Evolutionary conservation across 2,329 filamentous ascomycete species (phyloP).

Genomic region (Botryotinia narcissicola): DNA sequence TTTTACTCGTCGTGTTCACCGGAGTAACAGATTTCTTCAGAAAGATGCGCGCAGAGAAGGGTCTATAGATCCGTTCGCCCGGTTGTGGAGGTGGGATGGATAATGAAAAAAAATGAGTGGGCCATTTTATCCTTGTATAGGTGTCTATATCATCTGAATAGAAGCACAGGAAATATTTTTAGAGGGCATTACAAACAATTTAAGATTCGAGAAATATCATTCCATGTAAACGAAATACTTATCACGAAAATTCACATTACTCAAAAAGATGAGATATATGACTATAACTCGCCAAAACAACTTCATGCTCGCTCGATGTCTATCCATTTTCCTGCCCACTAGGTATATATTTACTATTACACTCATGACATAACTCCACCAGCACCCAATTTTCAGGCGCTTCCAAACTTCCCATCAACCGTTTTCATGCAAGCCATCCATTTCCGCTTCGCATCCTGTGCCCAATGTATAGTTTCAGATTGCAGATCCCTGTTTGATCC

Average conservation of each 20-base stretch:
- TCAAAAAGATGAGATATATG: background rate
- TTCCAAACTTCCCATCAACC: background rate
- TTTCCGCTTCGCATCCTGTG: background rate
- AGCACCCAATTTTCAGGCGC: background rate
- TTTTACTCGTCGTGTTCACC: conserved; percentile 83
- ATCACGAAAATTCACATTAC: background rate
- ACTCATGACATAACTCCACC: conserved; percentile 11
- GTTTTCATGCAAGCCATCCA: background rate
- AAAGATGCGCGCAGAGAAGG: conserved; percentile 45
- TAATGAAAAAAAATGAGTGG: background rate
- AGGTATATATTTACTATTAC: conserved; percentile 6
- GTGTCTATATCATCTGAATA: background rate
- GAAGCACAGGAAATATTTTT: background rate
- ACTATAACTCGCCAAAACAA: background rate
- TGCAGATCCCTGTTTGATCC: background rate
- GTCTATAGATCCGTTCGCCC: background rate
- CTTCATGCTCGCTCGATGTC: background rate
- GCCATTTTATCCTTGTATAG: background rate
- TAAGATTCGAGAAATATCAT: background rate
- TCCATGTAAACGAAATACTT: background rate
- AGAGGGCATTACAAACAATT: background rate
- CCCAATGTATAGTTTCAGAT: background rate
- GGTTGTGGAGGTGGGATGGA: background rate
- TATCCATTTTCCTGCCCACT: background rate
- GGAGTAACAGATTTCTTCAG: conserved; percentile 92